phyloP scores from a whole-genome alignment of 441 rosid genomes.

The Croton setiger region DNA sequence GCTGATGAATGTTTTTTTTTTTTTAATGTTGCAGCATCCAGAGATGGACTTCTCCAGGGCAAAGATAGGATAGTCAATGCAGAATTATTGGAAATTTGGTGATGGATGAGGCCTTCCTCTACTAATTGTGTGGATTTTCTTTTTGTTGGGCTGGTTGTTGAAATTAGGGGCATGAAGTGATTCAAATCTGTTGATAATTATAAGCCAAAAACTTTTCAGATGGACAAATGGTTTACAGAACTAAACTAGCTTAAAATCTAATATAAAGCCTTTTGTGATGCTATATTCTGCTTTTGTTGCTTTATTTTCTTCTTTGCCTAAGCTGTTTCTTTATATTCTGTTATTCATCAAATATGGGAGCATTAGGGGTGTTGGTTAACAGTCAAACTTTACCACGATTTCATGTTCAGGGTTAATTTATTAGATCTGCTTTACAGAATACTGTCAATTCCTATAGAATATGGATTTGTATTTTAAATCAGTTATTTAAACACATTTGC shows the following conservation, averaged over 20 bases:
- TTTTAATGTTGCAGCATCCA: constrained; percentile 61
- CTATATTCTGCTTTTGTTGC: not conserved
- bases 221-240: not conserved
- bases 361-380: too few species aligned
- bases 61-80: constrained; percentile 30
- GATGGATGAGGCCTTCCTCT: not conserved
- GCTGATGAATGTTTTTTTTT: not conserved
- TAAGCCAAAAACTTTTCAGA: not conserved
- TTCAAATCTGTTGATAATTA: constrained; percentile 9
- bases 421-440: too few species aligned
- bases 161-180: not conserved
- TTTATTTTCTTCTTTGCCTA: not conserved
- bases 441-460: too few species aligned
- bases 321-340: not conserved
- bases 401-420: too few species aligned
- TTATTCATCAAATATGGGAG: too few species aligned
- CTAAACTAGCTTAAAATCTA: not conserved
- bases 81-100: not conserved
- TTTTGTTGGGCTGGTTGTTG: constrained; percentile 12
- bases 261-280: not conserved
- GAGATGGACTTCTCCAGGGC: constrained; percentile 90
- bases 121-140: not conserved
- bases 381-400: too few species aligned
- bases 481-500: too few species aligned
- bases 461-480: too few species aligned